These are phyloP conservation scores for Dioscorea cayenensis DNA, from an alignment of 116 monocot genomes.

Conservation along the genomic window DNA sequence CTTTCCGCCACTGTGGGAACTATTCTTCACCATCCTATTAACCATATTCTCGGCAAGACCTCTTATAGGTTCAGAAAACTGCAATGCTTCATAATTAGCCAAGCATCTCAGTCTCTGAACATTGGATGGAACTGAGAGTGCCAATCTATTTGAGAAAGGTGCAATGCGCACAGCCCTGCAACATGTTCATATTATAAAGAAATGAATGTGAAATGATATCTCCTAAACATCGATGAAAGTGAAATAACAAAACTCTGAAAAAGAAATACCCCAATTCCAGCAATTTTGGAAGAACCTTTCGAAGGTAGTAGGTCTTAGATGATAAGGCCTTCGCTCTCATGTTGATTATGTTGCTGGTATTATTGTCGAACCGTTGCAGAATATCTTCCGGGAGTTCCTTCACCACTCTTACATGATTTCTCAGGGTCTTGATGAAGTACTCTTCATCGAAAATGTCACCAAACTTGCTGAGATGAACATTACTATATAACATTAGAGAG, in stretches of 20 bases:
- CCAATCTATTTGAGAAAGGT: slow-evolving; percentile 98
- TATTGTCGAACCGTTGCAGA: slow-evolving; percentile 72
- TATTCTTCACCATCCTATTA: slow-evolving; percentile 74
- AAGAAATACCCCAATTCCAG: slow-evolving; percentile 62
- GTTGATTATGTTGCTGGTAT: slow-evolving; percentile 87
- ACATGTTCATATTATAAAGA: slow-evolving; percentile 6
- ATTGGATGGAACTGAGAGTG: slow-evolving; percentile 69
- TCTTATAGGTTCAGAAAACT: slow-evolving; percentile 80
- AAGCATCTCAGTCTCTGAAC: slow-evolving; percentile 84
- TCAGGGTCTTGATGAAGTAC: slow-evolving; percentile 72
- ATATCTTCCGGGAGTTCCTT: slow-evolving; percentile 75
- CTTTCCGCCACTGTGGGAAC: slow-evolving; percentile 67
- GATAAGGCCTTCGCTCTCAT: slow-evolving; percentile 84
- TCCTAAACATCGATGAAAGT: background rate
- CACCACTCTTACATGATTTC: slow-evolving; percentile 73
- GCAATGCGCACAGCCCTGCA: slow-evolving; percentile 95
- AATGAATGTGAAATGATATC: background rate
- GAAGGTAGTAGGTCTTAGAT: slow-evolving; percentile 60
- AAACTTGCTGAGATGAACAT: slow-evolving; percentile 72
- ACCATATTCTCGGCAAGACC: slow-evolving; percentile 84
- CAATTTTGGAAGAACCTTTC: slow-evolving; percentile 88
- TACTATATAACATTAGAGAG: background rate
- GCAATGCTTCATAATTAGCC: slow-evolving; percentile 79
- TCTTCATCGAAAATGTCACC: slow-evolving; percentile 98
- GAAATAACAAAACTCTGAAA: background rate